Percentiles rank a stretch among this genome's conserved stretches.
These are phyloP conservation scores for Kockovaella imperatae DNA, from an alignment of 768 basidiomycete genomes.

Conservation along the genomic window DNA sequence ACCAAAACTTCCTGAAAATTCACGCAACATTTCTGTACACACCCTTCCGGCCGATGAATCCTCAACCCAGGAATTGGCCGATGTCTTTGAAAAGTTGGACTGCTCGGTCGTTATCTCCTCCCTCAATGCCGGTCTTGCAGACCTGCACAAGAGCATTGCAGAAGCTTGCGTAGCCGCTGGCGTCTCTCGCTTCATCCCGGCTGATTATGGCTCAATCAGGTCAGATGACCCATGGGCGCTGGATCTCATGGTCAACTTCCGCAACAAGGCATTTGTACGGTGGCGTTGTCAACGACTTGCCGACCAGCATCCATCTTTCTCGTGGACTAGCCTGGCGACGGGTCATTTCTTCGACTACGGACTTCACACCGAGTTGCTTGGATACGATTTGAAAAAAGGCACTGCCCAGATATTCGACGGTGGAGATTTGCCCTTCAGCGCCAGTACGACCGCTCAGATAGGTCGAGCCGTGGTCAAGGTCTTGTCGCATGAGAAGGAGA, in stretches of 20 bases:
- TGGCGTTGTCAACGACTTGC: conserved; percentile 6
- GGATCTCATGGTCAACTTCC: conserved; percentile 5
- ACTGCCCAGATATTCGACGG: conserved; percentile 8
- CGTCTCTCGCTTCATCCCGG: conserved; percentile 6
- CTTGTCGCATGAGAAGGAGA: conserved; percentile 7
- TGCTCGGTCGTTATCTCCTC: conserved; percentile 1
- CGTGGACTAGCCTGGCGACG: conserved; percentile 9
- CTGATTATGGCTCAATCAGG: conserved; percentile 9
- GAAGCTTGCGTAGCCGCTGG: conserved; percentile 10
- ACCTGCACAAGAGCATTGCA: conserved; percentile 5
- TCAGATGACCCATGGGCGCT: conserved; percentile 7
- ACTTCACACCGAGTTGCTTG: conserved; percentile 6
- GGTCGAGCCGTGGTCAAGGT: conserved; percentile 6
- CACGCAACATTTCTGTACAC: conserved; percentile 1
- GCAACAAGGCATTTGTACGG: conserved; percentile 4
- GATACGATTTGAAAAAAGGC: conserved; percentile 2
- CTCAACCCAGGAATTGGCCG: no score
- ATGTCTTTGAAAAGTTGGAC: no score
- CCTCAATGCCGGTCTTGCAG: conserved; percentile 2
- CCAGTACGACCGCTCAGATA: conserved; percentile 8
- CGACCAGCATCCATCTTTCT: conserved; percentile 1
- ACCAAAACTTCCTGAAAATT: conserved; percentile 1
- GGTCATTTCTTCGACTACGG: conserved; percentile 16
- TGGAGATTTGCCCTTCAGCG: conserved; percentile 2
- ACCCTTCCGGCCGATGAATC: not conserved